Evolutionary conservation across 768 basidiomycete species (phyloP), one percentile per base, ranked within the genome.

Genomic region (Termitomyces sp.): DNA sequence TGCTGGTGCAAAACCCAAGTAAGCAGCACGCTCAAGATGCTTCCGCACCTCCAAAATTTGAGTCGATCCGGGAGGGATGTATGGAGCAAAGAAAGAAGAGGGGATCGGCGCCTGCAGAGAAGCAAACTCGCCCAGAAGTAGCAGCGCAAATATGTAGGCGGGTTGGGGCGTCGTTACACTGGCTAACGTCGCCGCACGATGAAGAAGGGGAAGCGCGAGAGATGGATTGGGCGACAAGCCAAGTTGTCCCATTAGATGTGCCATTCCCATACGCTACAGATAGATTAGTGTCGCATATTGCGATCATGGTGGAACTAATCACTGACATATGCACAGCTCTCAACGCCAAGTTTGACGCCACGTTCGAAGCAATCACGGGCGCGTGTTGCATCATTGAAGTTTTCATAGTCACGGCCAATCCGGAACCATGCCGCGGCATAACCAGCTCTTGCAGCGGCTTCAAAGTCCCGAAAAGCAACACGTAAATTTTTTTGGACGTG

Each of bases 341-440:
- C 90, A 45, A 93, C 90, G 35, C 81, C 83, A 26, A 80, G 74
- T 64, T 85, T 84, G 47, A 85, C 80, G 2, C 95, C 95, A 7
- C 89, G 81, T 63, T 92, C 88, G 66, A 94, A 97, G 68, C 93
- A 95, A 28, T 92, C 91, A 60, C 75, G 84, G 1, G 95, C 94
- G 44, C 87, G 83, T 0, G 70, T 62, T 1, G 80, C 52, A 68
- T 98, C 93, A 24, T 85, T 86, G 60, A 90, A 93, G 46, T 83
- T 85, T 73, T 98, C 95, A 66, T 98, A 97, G 60, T 96, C 95
- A 18, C 93, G 75, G 0, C 92, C 96, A 0, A 98, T 80, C 26
- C 87, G 80, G 74, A 94, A 97, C 95, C 96, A 98, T 0, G 92
- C 92, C n/a, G 81, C 74, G 3, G 78, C 73, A 61, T 85, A 88